Evolutionary conservation across 2,329 filamentous ascomycete genomes (phyloP).

Genomic region (Curvularia spicifera): DNA sequence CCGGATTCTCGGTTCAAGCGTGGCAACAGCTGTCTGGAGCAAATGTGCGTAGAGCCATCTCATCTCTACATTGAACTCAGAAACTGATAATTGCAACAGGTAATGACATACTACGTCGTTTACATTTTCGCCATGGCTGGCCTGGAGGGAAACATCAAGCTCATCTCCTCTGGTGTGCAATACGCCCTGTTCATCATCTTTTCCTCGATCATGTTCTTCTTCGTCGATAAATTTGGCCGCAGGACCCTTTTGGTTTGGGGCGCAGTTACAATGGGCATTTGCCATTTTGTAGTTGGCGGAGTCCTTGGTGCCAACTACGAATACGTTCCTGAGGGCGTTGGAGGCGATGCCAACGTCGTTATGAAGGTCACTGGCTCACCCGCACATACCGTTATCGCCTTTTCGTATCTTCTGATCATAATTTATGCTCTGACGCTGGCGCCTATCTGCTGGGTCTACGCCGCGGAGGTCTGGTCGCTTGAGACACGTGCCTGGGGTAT

Average conservation of each 20-base stretch:
- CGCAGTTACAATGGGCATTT: constrained; percentile 67
- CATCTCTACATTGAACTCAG: background rate
- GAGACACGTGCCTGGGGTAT: constrained; percentile 66
- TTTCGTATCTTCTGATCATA: constrained; percentile 75
- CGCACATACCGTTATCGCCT: constrained; percentile 65
- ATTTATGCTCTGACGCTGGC: constrained; percentile 71
- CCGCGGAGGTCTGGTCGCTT: constrained; percentile 67
- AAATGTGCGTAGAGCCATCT: constrained; percentile 69
- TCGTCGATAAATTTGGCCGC: constrained; percentile 77
- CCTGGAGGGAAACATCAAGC: constrained; percentile 62
- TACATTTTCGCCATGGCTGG: constrained; percentile 78
- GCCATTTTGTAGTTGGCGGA: constrained; percentile 59
- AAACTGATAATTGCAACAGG: background rate
- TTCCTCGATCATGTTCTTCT: constrained; percentile 77
- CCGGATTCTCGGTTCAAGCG: constrained; percentile 75
- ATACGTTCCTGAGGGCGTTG: constrained; percentile 46
- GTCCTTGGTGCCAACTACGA: constrained; percentile 58
- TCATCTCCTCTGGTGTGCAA: constrained; percentile 72
- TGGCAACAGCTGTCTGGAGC: constrained; percentile 79
- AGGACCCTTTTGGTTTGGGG: constrained; percentile 70
- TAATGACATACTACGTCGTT: constrained; percentile 39
- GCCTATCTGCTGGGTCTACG: constrained; percentile 65
- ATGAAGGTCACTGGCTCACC: constrained; percentile 57
- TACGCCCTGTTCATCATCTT: constrained; percentile 82
- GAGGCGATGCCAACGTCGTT: constrained; percentile 59